These are phyloP conservation scores for Cerrena zonata DNA, from an alignment of 1,284 basidiomycete genomes.

Conservation along the genomic window DNA sequence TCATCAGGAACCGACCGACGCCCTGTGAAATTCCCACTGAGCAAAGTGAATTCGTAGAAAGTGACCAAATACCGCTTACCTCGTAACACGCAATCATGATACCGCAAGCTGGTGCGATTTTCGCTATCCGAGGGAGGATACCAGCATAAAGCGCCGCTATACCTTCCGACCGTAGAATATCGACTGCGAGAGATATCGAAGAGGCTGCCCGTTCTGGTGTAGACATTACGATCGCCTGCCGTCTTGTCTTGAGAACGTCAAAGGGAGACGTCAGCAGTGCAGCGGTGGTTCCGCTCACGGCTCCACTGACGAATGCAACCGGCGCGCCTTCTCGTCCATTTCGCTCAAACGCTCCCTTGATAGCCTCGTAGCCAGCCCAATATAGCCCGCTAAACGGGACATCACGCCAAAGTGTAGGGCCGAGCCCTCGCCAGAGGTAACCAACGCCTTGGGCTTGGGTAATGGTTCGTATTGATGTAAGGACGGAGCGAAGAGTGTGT, in stretches of 20 bases:
- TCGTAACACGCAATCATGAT: constrained; percentile 97
- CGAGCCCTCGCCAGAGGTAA: constrained; percentile 86
- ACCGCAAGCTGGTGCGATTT: constrained; percentile 98
- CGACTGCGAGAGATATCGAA: constrained; percentile 59
- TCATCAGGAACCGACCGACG: constrained; percentile 11
- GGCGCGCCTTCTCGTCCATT: constrained; percentile 58
- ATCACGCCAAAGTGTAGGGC: constrained; percentile 91
- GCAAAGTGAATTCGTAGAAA: background rate
- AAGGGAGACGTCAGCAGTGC: constrained; percentile 92
- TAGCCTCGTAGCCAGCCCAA: constrained; percentile 74
- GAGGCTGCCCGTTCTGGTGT: constrained; percentile 28
- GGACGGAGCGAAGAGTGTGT: constrained; percentile 68
- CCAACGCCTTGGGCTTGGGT: constrained; percentile 60
- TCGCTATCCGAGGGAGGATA: constrained; percentile 81
- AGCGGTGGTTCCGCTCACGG: constrained; percentile 74
- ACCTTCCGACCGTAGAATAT: constrained; percentile 79
- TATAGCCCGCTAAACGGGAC: constrained; percentile 95
- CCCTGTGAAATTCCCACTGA: constrained; percentile 9
- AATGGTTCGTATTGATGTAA: constrained; percentile 56
- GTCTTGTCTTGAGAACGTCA: constrained; percentile 91
- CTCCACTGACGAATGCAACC: constrained; percentile 79
- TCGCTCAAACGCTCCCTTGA: constrained; percentile 50
- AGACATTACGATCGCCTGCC: constrained; percentile 71
- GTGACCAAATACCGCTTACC: constrained; percentile 49
- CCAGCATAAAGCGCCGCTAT: constrained; percentile 77